Base-by-base conservation (phyloP, 805 yeast species). In the Candida corydali region DNA sequence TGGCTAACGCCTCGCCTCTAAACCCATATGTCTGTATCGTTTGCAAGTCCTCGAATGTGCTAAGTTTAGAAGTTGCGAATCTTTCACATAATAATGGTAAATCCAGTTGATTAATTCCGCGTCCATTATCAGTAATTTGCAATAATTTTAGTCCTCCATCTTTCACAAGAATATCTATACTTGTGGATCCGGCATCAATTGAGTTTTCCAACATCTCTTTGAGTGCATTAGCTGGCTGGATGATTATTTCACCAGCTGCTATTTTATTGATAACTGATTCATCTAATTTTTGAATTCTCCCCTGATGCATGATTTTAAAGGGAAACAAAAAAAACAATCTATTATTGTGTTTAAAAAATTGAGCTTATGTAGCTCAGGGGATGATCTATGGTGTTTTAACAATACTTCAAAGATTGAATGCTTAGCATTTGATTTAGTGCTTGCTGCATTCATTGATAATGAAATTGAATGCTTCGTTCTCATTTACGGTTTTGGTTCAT, bases 201-300 rank as follows among this genome's bases (percentile, higher is more conserved):
- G 95, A 76, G 65, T 93, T 93, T 61, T 93, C 98, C 42, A 93
- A 63, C 65, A 93, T 65, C 57, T 93, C 98, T 54, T 93, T 93
- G 28, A 93, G 63, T 0, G 98, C 98, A 55, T 91, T 93, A 4
- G 91, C 84, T 0, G 98, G 98, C 4, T 89, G 91, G 18, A 89
- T 75, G 39, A 93, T 86, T 60, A 93, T 86, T 62, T 93, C 98
- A 0, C 98, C 98, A 1, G 98, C 98, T 0, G 98, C 98, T 18
- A 93, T 93, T 43, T 82, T 76, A 56, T 88, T 89, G 33, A 93
- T 85, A 15, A 89, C 97, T 2, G 76, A 56, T 11, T 64, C 64
- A 30, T 82, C 93, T 17, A 91, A 70, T 12, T 75, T 40, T 17
- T 33, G 39, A 5, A 50, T 49, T 36, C 31, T 22, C 12, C 9